Evolutionary conservation across 768 basidiomycete species (phyloP).

Genomic region (Lactifluus volemus): DNA sequence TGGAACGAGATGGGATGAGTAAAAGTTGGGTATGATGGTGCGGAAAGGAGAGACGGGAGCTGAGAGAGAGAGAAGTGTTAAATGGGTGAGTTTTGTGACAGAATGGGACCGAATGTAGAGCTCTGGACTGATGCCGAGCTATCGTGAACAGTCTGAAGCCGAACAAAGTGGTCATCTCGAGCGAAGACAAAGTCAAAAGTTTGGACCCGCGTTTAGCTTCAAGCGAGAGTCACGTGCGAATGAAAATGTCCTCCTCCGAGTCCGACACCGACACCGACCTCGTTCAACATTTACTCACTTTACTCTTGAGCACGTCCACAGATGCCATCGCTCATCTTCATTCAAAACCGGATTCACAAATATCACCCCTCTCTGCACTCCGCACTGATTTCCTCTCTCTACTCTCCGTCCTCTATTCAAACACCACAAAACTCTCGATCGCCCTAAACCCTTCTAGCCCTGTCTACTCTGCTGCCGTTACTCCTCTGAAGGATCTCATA

Average conservation of each 20-base stretch:
- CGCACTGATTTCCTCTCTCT: slow-evolving; percentile 50
- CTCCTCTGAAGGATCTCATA: slow-evolving; percentile 14
- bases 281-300: not conserved
- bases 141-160: slow-evolving; percentile 10
- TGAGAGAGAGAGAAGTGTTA: slow-evolving; percentile 14
- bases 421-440: slow-evolving; percentile 54
- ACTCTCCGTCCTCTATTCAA: slow-evolving; percentile 46
- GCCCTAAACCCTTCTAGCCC: slow-evolving; percentile 45
- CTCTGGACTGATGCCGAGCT: not conserved
- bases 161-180: slow-evolving; percentile 4
- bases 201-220: not conserved
- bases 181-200: too few species aligned
- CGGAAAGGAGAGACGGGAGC: slow-evolving; percentile 2
- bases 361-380: slow-evolving; percentile 31
- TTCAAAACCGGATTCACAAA: slow-evolving; percentile 14
- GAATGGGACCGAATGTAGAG: slow-evolving; percentile 15
- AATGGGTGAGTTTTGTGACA: slow-evolving; percentile 22
- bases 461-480: slow-evolving; percentile 30
- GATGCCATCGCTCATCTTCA: slow-evolving; percentile 25
- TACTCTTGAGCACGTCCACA: slow-evolving; percentile 21
- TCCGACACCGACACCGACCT: not conserved
- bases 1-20: slow-evolving; percentile 2
- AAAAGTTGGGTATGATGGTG: not conserved
- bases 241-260: not conserved
- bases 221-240: slow-evolving; percentile 24